Evolutionary conservation across 345 rosid species (phyloP), one percentile per base, ranked within the genome.

Genomic region (Excoecaria agallocha): DNA sequence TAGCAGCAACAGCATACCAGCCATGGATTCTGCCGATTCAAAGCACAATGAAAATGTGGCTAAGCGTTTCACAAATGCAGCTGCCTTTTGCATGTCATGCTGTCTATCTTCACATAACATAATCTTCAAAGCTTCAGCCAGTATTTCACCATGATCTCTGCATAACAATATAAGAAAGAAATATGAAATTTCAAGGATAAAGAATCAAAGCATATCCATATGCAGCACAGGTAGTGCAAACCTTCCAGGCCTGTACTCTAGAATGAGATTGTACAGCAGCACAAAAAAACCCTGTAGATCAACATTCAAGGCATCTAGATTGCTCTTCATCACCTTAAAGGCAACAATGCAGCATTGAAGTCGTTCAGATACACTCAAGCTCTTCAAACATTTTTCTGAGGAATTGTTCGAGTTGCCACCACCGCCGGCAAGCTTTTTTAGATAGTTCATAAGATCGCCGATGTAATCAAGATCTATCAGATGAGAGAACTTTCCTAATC

Each of bases 61-160:
- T 79, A 96, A 81, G 66, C 98, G 97, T 82, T 96, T 91, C 22
- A 85, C 90, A 79, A 95, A 95, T 12, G 98, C 99, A 24, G 98
- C 98, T n/a, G 98, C 87, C 79, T 93, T 96, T 76, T 90, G 96
- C 98, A 90, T 93, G 83, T 96, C 99, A 66, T 90, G 98, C 48
- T 93, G 98, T 72, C 97, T 88, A 79, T 95, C 99, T 43, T 95
- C 93, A 69, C 89, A 95, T 80, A 96, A 73, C 99, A 96, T 91
- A 55, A 91, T 86, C 92, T 90, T 93, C 78, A 91, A 79, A 73
- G 99, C 92, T 83, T 96, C 99, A 1, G 93, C 90, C 74, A 93
- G 80, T 68, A 91, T 88, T 80, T 88, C 89, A 24, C 97, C 99
- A 48, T 84, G 86, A 82, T 91, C 97, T 79, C 99, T 96, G 93